A percentile compares a stretch with the other conserved stretches of the same genome.
These are phyloP conservation scores for Solanum aculeatissimum DNA, from an alignment of 305 asterid species.

Conservation along the genomic window DNA sequence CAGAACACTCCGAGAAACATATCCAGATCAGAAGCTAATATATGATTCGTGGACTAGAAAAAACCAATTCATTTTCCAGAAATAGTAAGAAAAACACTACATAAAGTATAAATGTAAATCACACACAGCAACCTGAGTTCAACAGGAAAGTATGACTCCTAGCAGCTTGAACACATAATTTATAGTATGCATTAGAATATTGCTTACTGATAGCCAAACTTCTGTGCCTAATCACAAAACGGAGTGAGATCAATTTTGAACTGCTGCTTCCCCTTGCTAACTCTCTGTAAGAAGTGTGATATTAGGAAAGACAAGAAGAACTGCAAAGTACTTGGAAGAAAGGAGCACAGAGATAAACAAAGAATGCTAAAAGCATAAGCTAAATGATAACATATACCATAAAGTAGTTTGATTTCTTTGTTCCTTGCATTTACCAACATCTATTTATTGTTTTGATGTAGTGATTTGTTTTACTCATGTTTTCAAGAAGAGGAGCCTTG, in stretches of 20 bases:
- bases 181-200: background rate
- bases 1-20: background rate
- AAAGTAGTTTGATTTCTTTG: background rate
- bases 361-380: background rate
- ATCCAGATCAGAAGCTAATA: background rate
- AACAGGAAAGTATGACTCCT: background rate
- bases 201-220: background rate
- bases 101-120: background rate
- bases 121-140: background rate
- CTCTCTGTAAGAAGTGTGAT: constrained; percentile 33
- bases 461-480: background rate
- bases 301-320: background rate
- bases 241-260: constrained; percentile 77
- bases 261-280: constrained; percentile 70
- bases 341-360: background rate
- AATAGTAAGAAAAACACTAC: background rate
- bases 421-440: background rate
- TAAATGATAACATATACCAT: background rate
- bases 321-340: background rate
- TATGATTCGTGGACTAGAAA: background rate
- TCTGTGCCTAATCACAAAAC: constrained; percentile 15
- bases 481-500: background rate
- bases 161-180: background rate
- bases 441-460: background rate
- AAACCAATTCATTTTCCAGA: background rate